Base-by-base conservation (phyloP, 2,329 filamentous ascomycete genomes). In the Arthrobotrys musiformis region DNA sequence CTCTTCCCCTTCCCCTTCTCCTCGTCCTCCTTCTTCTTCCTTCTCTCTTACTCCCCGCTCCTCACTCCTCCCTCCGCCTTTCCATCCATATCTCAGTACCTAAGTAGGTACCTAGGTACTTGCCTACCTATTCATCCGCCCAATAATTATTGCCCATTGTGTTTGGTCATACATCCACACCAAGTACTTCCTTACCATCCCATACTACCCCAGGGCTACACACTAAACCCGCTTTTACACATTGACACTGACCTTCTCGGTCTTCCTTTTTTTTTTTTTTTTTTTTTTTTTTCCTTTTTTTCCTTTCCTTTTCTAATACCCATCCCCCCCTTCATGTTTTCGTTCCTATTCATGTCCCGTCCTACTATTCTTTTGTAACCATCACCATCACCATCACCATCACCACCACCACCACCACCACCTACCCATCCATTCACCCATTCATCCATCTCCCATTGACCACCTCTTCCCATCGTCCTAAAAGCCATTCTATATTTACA, bases 371-470 rank as follows among this genome's bases (percentile, higher is more conserved):
- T 19, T 24, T 11, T 15, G 6, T 42, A 42, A 4, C 17, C 42
- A 24, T 24, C 15, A 22, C 4, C 19, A 24, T 46, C 11, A 3
- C 11, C 19, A 8, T 48, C 44, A 22, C 44, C 22, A 24, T 26
- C 50, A 24, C 26, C 52, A 22, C 9, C 7, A 22, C 28, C 33
- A 22, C 17, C 50, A 28, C 8, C n/a, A 30, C 17, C 19, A 13
- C 46, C 22, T 19, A 48, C 44, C 48, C 28, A 15, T 37, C 58
- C 35, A 54, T 9, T 37, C 44, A 28, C 30, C 42, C 46, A 44
- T 48, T 33, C 26, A 5, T 52, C 15, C 58, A 42, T 22, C 33
- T 64, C 48, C 46, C 54, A 56, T 67, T 50, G 62, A 33, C 28
- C 37, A 30, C 37, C 22, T 19, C 40, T 28, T 40, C 22, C 26